Percentiles rank a stretch among this genome's conserved stretches.
These are phyloP conservation scores for Fusarium buxicola DNA, from an alignment of 2,329 filamentous ascomycete genomes.

Conservation along the genomic window DNA sequence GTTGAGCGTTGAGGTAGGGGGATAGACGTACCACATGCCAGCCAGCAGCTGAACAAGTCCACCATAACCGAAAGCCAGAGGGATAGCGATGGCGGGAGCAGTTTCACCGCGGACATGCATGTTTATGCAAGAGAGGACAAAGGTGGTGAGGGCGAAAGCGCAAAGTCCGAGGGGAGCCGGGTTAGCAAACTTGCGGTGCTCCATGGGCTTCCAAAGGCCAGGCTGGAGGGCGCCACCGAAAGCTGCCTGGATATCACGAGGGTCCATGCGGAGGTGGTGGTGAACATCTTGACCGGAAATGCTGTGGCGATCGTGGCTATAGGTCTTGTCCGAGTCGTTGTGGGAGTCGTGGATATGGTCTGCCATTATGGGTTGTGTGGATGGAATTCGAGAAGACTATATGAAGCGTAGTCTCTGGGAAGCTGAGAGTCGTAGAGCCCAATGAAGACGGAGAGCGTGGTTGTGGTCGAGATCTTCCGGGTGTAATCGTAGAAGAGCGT, in stretches of 20 bases:
- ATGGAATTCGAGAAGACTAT: background rate
- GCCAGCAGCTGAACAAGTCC: constrained; percentile 79
- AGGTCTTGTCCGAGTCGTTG: constrained; percentile 44
- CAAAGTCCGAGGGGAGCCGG: constrained; percentile 81
- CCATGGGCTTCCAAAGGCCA: constrained; percentile 71
- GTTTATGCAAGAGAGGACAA: constrained; percentile 81
- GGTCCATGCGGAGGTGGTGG: constrained; percentile 45
- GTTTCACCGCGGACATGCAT: constrained; percentile 70
- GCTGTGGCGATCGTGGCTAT: constrained; percentile 22
- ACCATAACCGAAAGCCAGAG: constrained; percentile 79
- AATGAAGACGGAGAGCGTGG: constrained; percentile 2
- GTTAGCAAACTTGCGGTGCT: constrained; percentile 81
- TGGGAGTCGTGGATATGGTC: constrained; percentile 37
- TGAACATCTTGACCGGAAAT: constrained; percentile 32
- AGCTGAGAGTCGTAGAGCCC: background rate
- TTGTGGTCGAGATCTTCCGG: background rate
- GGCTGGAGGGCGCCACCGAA: constrained; percentile 78
- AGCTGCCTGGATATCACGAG: constrained; percentile 61
- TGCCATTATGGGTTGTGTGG: constrained; percentile 34
- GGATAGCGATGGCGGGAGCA: constrained; percentile 74
- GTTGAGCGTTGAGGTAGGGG: background rate
- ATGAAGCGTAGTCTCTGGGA: background rate
- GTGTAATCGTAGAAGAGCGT: background rate
- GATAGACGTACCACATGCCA: constrained; percentile 81
- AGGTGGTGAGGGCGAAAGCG: constrained; percentile 86